A percentile compares a stretch with the other conserved stretches of the same genome.
Conservation (phyloP, 176 grass and related monocot genomes). For the Avena sativa region DNA sequence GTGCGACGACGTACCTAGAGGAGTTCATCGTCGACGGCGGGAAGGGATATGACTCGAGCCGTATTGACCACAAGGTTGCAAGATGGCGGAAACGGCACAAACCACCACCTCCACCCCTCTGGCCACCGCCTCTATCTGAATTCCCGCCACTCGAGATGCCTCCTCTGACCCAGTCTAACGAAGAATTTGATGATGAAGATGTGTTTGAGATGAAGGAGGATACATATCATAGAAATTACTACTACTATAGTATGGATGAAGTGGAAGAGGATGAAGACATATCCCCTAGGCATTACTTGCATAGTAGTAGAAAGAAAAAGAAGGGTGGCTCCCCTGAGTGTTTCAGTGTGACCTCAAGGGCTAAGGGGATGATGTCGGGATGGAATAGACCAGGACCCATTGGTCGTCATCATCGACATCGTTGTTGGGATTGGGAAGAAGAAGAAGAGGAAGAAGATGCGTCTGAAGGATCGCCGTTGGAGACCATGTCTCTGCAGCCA, state of each 20-base stretch:
- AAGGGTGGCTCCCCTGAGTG: not conserved
- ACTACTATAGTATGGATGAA: not conserved
- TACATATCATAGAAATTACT: too few relatives aligned
- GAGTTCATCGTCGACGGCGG: not conserved
- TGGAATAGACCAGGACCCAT: not conserved
- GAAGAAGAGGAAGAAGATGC: not conserved
- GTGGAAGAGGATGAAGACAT: not conserved
- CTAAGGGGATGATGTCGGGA: not conserved
- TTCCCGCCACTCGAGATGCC: not conserved
- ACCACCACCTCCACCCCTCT: not conserved
- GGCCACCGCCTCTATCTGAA: not conserved
- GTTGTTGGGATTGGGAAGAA: not conserved
- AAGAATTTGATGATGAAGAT: too few relatives aligned
- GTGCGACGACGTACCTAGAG: not conserved
- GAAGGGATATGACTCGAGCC: not conserved
- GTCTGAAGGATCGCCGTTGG: not conserved
- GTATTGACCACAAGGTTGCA: not conserved
- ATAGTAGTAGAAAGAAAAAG: not conserved
- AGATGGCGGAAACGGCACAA: not conserved
- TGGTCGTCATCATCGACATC: not conserved
- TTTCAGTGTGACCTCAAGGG: not conserved
- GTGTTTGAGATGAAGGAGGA: too few relatives aligned
- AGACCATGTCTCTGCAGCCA: too few relatives aligned
- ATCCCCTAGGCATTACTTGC: not conserved
- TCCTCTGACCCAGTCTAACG: too few relatives aligned